Base-by-base conservation (phyloP, 2,329 filamentous ascomycete genomes). In the Diplodia scrobiculata region DNA sequence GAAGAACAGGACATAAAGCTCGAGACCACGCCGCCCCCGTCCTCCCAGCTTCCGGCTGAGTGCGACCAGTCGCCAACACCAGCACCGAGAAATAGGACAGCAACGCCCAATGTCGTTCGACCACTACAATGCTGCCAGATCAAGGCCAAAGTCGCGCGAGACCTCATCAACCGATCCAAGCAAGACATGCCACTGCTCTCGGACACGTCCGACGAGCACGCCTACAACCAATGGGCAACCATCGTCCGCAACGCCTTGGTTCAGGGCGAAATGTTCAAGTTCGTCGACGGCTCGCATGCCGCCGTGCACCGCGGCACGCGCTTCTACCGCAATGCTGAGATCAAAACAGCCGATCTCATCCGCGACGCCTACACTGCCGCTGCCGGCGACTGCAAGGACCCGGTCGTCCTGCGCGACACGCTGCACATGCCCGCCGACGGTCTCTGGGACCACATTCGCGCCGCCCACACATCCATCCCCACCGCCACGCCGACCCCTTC, bases 371-470 rank as follows among this genome's bases (percentile, higher is more conserved):
- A 60, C 10, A 60, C 17, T 6, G 29, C 25, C 34, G 19, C 53
- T 11, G 14, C 32, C 19, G 21, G 9, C 32, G 34, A 36, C 25
- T 27, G 5, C 47, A 25, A 25, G 17, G 41, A 10, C 55, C 38
- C 17, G 17, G 2, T 17, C 9, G 1, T 17, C 41, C 41, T 38
- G 14, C 3, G 21, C 55, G 10, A 13, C 10, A 60, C 38, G 5
- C 9, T 34, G 7, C 38, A 60, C 14, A 11, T 48, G 25, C 41
- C 19, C 2, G 55, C 55, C 38, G 29, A 38, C 14, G 55, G 7
- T 13, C 55, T 60, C 25, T 60, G 55, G 55, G 55, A 47, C 17
- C 38, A 32, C 55, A 60, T 60, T 25, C 55, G 55, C 55, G 55
- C 41, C 11, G 47, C 29, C 17, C 55, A 60, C 55, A 60, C 55